Evolutionary conservation across 2,329 filamentous ascomycete genomes (phyloP).

Genomic region (Sporothrix pseudoabietina): DNA sequence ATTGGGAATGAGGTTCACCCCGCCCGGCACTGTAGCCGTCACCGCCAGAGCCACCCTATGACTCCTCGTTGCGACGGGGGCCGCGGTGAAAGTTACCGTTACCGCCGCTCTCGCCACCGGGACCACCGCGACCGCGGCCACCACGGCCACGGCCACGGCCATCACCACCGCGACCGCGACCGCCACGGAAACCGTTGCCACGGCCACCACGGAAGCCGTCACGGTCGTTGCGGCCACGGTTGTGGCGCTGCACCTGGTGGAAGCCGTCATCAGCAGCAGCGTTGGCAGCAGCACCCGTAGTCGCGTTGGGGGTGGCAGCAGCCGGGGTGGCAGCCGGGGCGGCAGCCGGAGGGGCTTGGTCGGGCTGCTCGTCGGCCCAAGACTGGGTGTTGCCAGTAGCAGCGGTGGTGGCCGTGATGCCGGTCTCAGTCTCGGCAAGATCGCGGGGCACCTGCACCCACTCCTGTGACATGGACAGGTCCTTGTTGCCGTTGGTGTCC

Average conservation of each 20-base stretch:
- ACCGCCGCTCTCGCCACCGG: conserved; percentile 15
- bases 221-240: conserved; percentile 57
- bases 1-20: not conserved
- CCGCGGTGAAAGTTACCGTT: conserved; percentile 22
- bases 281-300: conserved; percentile 33
- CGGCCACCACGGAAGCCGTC: conserved; percentile 55
- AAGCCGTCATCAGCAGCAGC: conserved; percentile 64
- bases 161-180: conserved; percentile 50
- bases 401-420: conserved; percentile 62
- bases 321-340: conserved; percentile 33
- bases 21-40: not conserved
- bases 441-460: conserved; percentile 77
- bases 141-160: conserved; percentile 41
- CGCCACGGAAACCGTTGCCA: conserved; percentile 54
- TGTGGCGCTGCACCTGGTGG: conserved; percentile 67
- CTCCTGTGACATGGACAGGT: conserved; percentile 59
- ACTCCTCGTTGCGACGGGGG: conserved; percentile 29
- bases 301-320: conserved; percentile 33
- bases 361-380: conserved; percentile 81
- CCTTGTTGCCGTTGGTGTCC: conserved; percentile 53
- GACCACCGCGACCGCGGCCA: conserved; percentile 26
- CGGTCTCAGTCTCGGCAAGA: conserved; percentile 71
- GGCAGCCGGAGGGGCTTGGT: conserved; percentile 46
- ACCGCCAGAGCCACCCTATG: conserved; percentile 18
- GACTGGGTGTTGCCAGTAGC: conserved; percentile 61